These are phyloP conservation scores for Blastobotrys illinoisensis DNA, from an alignment of 1,139 yeast species.

Conservation along the genomic window DNA sequence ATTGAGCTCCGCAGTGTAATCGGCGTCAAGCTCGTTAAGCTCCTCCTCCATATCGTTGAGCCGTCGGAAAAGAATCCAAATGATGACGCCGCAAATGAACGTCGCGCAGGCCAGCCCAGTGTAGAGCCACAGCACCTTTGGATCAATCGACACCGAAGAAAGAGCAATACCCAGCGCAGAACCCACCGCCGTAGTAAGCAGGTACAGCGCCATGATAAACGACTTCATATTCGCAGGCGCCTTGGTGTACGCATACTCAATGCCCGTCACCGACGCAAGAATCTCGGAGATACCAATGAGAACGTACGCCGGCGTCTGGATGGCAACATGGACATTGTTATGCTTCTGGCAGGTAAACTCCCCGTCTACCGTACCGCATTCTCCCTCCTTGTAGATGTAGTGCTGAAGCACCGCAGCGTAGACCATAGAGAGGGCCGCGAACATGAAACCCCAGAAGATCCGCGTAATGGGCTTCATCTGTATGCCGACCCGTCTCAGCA, in stretches of 20 bases:
- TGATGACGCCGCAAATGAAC: constrained; percentile 52
- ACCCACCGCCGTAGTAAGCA: constrained; percentile 59
- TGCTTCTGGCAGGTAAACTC: constrained; percentile 30
- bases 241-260: constrained; percentile 64
- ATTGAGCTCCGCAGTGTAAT: constrained; percentile 27
- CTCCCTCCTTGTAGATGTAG: constrained; percentile 63
- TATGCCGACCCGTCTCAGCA: constrained; percentile 44
- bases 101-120: constrained; percentile 57
- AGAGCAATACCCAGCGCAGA: constrained; percentile 69
- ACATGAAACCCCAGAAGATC: constrained; percentile 68
- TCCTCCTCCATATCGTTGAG: constrained; percentile 57
- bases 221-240: constrained; percentile 64
- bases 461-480: constrained; percentile 53
- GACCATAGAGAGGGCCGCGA: constrained; percentile 65
- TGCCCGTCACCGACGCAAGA: constrained; percentile 59
- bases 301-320: constrained; percentile 59
- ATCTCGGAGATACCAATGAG: constrained; percentile 60
- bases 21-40: constrained; percentile 50
- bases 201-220: constrained; percentile 56
- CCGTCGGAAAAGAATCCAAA: constrained; percentile 57
- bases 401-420: constrained; percentile 82
- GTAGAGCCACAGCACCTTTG: constrained; percentile 64
- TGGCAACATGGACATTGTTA: constrained; percentile 52
- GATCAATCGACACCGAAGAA: constrained; percentile 58
- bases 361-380: constrained; percentile 54